Conservation (phyloP, 306 rosid genomes). For the Lupinus albus region DNA sequence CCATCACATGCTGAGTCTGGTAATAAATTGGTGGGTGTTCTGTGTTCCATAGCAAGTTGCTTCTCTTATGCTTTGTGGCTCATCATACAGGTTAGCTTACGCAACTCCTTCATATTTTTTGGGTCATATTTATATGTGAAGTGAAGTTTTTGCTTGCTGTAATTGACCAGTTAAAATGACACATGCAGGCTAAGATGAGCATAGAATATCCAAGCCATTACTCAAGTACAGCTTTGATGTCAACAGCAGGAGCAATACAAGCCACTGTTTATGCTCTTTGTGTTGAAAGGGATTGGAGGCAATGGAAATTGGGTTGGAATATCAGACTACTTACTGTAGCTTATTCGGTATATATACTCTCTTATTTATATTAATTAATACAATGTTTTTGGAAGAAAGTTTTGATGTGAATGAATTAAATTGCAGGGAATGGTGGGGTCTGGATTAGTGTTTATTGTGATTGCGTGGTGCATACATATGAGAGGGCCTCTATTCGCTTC, state of each 20-base stretch:
- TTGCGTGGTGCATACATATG: constrained; percentile 47
- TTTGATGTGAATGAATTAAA: constrained; percentile 6
- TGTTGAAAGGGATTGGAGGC: constrained; percentile 59
- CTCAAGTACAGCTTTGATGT: constrained; percentile 74
- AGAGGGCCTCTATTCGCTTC: constrained; percentile 53
- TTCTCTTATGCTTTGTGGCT: constrained; percentile 47
- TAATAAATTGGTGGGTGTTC: constrained; percentile 24
- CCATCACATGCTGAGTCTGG: too few relatives aligned
- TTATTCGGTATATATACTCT: constrained; percentile 40
- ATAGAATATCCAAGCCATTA: constrained; percentile 57
- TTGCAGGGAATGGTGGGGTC: constrained; percentile 47
- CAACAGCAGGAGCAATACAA: constrained; percentile 59
- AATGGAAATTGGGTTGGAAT: constrained; percentile 80
- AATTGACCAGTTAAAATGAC: not conserved
- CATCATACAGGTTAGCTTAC: constrained; percentile 45
- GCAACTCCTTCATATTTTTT: too few relatives aligned
- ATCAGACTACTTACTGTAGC: constrained; percentile 63
- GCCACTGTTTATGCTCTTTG: constrained; percentile 51
- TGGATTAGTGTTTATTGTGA: constrained; percentile 42
- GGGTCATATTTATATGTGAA: not conserved
- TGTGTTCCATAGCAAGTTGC: constrained; percentile 44
- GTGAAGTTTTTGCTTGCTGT: not conserved
- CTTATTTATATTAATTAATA: too few relatives aligned
- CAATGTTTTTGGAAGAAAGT: not conserved
- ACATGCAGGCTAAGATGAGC: constrained; percentile 72